Base-by-base conservation (phyloP, 2,329 filamentous ascomycete genomes). In the Exophiala aquamarina region DNA sequence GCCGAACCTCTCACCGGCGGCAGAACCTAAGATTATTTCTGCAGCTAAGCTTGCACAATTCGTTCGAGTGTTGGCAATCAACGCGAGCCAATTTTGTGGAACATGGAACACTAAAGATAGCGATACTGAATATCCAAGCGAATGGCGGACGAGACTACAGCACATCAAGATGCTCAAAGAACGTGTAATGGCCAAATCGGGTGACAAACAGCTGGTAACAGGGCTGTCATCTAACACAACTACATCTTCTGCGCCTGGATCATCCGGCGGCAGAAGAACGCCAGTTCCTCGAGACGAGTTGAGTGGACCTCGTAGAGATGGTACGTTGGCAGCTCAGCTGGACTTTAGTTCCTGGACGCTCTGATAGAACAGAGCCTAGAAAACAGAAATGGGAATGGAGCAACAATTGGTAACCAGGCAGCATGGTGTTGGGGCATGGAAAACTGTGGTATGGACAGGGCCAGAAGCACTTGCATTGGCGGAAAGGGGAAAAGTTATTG, bases 1-100 rank as follows among this genome's bases (percentile, higher is more conserved):
- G 61, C 93, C 93, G 0, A 87, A 92, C 59, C 88, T 97, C 42
- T 96, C 91, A 0, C 88, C 92, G 0, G 90, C 91, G 0, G 86
- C 89, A 0, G 87, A 92, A 54, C 85, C 87, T 7, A 97, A 97
- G 66, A 86, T 97, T 59, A 80, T 98, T 49, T 91, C 86, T 13
- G 79, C 92, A 23, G 84, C 82, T 57, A 89, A 89, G 10, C 75
- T 98, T 7, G 87, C 91, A 0, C 79, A 83, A 8, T 94, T 96
- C 63, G 87, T 96, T 43, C 84, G 93, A 29, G 83, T 95, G 37
- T 75, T 97, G 14, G 89, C 92, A 1, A 79, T 98, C 53, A 97
- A 96, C 62, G 91, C 93, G 0, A 94, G 89, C 11, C 89, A 97
- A 7, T 96, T 97, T 66, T 89, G 87, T 2, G 79, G 86, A 35